A percentile compares a stretch with the other conserved stretches of the same genome.
phyloP scores from a whole-genome alignment of 2,329 filamentous ascomycete species.

The Colletotrichum sp. region DNA sequence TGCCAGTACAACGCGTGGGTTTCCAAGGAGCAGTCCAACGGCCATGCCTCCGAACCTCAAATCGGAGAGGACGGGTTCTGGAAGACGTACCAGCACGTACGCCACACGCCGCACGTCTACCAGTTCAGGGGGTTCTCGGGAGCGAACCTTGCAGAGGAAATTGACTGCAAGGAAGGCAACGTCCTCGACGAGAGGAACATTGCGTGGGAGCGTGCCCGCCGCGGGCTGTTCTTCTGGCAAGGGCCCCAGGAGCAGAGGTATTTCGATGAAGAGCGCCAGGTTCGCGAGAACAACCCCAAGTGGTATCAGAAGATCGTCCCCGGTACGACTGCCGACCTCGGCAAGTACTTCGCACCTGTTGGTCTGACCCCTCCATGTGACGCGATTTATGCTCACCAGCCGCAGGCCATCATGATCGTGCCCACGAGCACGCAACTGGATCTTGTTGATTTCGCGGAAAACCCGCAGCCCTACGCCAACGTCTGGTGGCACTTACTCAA shows the following conservation, averaged over 20 bases:
- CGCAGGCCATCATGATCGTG: slow-evolving; percentile 4
- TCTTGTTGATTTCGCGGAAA: neutral
- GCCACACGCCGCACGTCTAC: neutral
- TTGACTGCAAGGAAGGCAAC: neutral
- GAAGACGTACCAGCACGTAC: slow-evolving; percentile 12
- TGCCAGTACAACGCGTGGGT: slow-evolving; percentile 1
- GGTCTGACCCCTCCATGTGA: neutral
- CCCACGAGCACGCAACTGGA: slow-evolving; percentile 6
- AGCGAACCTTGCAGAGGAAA: neutral
- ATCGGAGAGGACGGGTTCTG: neutral
- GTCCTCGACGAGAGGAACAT: slow-evolving; percentile 3
- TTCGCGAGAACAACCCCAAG: neutral
- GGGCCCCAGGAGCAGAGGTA: neutral
- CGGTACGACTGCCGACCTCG: neutral
- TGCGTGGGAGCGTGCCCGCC: slow-evolving; percentile 13
- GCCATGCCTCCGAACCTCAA: neutral
- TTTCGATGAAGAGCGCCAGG: slow-evolving; percentile 2
- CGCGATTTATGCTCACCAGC: neutral
- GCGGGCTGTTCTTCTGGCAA: slow-evolving; percentile 1
- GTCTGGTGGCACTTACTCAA: slow-evolving; percentile 6
- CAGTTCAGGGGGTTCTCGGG: neutral
- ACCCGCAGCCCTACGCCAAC: neutral
- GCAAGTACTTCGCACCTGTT: slow-evolving; percentile 6
- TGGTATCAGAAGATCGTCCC: slow-evolving; percentile 13
- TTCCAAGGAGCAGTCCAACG: neutral